phyloP scores from a whole-genome alignment of 2,329 filamentous ascomycete species.

The Bipolaris bicolor region DNA sequence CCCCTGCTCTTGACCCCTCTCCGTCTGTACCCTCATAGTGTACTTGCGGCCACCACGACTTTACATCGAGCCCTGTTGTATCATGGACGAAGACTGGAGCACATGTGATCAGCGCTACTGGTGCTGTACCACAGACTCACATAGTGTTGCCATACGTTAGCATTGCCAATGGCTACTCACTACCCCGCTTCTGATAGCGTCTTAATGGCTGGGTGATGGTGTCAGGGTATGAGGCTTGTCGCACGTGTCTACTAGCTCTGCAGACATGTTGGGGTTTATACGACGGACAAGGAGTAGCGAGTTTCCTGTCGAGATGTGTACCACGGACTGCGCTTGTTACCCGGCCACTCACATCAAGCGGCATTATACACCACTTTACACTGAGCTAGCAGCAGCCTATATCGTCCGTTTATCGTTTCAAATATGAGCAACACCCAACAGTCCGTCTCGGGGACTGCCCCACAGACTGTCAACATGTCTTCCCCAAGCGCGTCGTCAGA shows the following conservation, averaged over 20 bases:
- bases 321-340: neutral
- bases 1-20: neutral
- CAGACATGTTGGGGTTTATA: constrained; percentile 8
- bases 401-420: neutral
- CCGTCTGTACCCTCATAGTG: no score
- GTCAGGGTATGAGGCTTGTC: neutral
- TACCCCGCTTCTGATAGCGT: neutral
- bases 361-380: constrained; percentile 35
- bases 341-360: constrained; percentile 30
- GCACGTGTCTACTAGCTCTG: constrained; percentile 10
- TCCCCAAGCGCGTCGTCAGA: constrained; percentile 26
- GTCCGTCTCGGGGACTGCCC: neutral
- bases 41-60: neutral
- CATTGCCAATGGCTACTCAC: neutral
- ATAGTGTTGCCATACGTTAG: neutral
- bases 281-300: constrained; percentile 1
- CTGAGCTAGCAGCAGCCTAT: constrained; percentile 14
- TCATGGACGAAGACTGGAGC: neutral
- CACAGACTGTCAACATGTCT: constrained; percentile 30
- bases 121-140: neutral
- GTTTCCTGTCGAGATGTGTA: neutral
- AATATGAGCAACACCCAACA: neutral
- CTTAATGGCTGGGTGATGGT: neutral
- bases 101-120: neutral
- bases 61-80: neutral